Evolutionary conservation across 331 rosid genomes (phyloP).

Genomic region (Pyracantha coccinea): DNA sequence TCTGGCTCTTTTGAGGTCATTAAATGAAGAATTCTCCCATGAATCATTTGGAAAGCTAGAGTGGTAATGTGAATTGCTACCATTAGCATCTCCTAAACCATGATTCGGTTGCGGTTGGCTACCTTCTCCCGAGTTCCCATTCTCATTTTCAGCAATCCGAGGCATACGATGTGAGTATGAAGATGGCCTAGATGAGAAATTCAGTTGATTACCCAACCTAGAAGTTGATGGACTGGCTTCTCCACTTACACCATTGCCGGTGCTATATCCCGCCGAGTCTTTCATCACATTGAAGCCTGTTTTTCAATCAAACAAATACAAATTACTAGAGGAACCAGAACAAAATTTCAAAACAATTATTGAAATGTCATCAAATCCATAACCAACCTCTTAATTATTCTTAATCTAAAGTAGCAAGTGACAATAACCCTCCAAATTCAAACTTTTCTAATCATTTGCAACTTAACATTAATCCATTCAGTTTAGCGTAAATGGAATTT

Average conservation of each 20-base stretch:
- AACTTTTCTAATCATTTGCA: no score
- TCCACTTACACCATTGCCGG: slow-evolving; percentile 30
- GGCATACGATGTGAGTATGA: slow-evolving; percentile 42
- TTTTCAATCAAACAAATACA: neutral
- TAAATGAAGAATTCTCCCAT: slow-evolving; percentile 46
- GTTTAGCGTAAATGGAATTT: no score
- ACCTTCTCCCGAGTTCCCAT: slow-evolving; percentile 18
- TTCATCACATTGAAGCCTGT: slow-evolving; percentile 44
- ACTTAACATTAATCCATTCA: no score
- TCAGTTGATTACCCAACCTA: slow-evolving; percentile 24
- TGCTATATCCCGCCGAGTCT: slow-evolving; percentile 27
- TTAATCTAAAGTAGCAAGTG: no score
- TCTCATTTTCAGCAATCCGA: slow-evolving; percentile 48
- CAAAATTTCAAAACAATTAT: neutral
- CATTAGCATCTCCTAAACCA: slow-evolving; percentile 21
- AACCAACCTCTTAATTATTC: no score
- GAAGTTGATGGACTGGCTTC: slow-evolving; percentile 34
- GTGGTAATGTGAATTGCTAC: slow-evolving; percentile 15
- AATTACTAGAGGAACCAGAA: neutral
- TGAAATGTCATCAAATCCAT: no score
- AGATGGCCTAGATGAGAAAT: slow-evolving; percentile 39
- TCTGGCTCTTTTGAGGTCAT: slow-evolving; percentile 38
- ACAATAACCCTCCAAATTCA: no score
- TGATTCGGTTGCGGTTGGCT: no score
- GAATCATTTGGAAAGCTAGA: slow-evolving; percentile 40